Conservation (phyloP, 2,329 filamentous ascomycete genomes). For the Chrysoporthe puriensis region DNA sequence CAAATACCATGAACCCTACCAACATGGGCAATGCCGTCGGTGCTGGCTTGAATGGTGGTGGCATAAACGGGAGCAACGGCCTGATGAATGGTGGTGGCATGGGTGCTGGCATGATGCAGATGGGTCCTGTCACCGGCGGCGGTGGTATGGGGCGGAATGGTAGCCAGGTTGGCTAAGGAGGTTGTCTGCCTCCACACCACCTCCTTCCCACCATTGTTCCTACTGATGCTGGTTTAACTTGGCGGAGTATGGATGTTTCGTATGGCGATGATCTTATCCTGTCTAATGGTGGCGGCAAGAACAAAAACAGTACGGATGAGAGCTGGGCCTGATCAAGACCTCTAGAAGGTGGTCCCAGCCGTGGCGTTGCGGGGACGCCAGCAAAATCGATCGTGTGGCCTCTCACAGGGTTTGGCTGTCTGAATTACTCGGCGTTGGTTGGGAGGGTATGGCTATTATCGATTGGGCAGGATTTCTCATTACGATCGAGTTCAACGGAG, state of each 20-base stretch:
- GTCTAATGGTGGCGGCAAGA: neutral
- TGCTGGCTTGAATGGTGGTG: neutral
- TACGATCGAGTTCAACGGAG: no score
- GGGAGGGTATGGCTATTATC: neutral
- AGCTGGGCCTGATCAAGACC: no score
- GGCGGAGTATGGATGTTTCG: neutral
- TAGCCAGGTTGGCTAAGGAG: constrained; percentile 23
- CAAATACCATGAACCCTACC: constrained; percentile 3
- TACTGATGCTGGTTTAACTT: neutral
- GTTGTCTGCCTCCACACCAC: neutral
- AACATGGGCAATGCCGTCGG: constrained; percentile 1
- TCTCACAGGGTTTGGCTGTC: neutral
- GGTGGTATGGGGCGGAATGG: constrained; percentile 24
- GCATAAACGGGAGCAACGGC: constrained; percentile 9
- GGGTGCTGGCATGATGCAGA: constrained; percentile 20
- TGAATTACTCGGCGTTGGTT: constrained; percentile 9
- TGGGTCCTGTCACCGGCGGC: constrained; percentile 17
- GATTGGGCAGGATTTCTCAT: neutral
- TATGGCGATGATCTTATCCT: neutral
- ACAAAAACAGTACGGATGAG: no score
- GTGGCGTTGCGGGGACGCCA: no score
- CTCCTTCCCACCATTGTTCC: neutral
- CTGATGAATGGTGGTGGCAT: constrained; percentile 19
- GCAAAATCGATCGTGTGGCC: no score
- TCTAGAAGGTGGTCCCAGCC: no score